A percentile compares a stretch with the other conserved stretches of the same genome.
phyloP scores from a whole-genome alignment of 2,329 filamentous ascomycete species.

The Endoconidiophora laricicola region DNA sequence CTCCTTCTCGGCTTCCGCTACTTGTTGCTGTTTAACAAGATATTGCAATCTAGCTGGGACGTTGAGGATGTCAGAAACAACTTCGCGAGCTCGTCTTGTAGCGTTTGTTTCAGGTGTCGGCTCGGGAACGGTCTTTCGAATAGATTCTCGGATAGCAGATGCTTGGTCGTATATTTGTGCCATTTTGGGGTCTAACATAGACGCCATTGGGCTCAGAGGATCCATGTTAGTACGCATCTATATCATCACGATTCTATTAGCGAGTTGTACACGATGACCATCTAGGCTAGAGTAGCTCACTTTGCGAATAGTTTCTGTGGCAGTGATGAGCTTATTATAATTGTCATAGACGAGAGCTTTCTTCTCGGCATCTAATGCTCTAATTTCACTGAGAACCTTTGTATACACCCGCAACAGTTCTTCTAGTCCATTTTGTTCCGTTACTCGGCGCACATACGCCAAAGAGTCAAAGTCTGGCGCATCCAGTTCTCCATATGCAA shows the following conservation, averaged over 20 bases:
- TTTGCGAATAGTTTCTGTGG: constrained; percentile 86
- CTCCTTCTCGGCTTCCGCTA: constrained; percentile 40
- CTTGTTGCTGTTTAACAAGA: constrained; percentile 41
- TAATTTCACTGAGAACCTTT: constrained; percentile 59
- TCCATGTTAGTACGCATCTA: constrained; percentile 71
- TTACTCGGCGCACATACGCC: constrained; percentile 45
- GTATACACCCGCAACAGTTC: constrained; percentile 56
- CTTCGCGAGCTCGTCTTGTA: constrained; percentile 30
- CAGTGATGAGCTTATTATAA: constrained; percentile 91
- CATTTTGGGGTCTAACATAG: constrained; percentile 56
- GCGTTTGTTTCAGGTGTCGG: constrained; percentile 21
- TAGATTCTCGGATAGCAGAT: constrained; percentile 33
- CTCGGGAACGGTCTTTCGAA: constrained; percentile 31
- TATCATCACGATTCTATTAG: background rate
- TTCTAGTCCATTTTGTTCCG: constrained; percentile 47
- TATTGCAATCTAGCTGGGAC: constrained; percentile 41
- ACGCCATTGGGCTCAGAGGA: constrained; percentile 55
- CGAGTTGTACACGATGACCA: background rate
- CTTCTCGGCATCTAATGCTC: constrained; percentile 83
- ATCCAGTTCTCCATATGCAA: constrained; percentile 58
- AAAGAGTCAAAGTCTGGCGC: constrained; percentile 52
- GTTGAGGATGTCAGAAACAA: constrained; percentile 45
- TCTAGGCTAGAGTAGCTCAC: constrained; percentile 20
- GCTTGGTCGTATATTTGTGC: constrained; percentile 54
- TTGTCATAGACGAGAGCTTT: constrained; percentile 98